phyloP scores from a whole-genome alignment of 208 protist species.

The Crithidia acanthocephali region DNA sequence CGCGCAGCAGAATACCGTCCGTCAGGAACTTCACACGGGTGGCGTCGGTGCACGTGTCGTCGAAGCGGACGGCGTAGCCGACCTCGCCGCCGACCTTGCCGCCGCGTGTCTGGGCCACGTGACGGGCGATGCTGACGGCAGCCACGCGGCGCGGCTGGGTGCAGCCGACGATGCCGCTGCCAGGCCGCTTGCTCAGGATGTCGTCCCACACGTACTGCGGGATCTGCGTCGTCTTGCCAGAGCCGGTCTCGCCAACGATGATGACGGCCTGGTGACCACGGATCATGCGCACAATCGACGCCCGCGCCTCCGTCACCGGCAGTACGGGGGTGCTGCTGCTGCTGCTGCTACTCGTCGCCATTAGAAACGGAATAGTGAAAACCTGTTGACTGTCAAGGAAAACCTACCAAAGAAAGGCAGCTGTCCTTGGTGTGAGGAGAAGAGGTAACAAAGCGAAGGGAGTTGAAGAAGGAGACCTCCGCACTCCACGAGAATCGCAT shows the following conservation, averaged over 20 bases:
- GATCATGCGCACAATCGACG: constrained; percentile 83
- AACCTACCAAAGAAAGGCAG: not conserved
- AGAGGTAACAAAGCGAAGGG: not conserved
- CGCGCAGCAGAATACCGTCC: constrained; percentile 97
- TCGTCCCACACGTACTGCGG: constrained; percentile 95
- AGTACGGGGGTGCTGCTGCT: constrained; percentile 32
- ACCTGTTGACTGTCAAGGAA: not conserved
- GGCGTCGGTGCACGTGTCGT: constrained; percentile 86
- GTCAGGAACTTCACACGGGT: constrained; percentile 96
- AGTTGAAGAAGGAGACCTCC: not conserved
- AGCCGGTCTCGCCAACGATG: constrained; percentile 95
- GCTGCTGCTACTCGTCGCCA: constrained; percentile 17
- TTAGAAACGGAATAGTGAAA: not conserved
- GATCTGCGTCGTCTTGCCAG: constrained; percentile 94
- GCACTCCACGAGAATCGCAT: not conserved
- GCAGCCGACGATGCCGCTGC: constrained; percentile 86
- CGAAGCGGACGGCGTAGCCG: constrained; percentile 95
- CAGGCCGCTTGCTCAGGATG: constrained; percentile 51
- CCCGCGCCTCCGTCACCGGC: constrained; percentile 77
- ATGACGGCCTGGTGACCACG: constrained; percentile 84
- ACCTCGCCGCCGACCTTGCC: constrained; percentile 86
- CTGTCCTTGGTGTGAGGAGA: not conserved
- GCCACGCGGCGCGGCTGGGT: constrained; percentile 98
- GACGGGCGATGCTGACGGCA: constrained; percentile 95
- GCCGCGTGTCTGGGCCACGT: constrained; percentile 92